Evolutionary conservation across 495 filamentous ascomycete species (phyloP).

Genomic region (Aspergillus carlsbadensis): DNA sequence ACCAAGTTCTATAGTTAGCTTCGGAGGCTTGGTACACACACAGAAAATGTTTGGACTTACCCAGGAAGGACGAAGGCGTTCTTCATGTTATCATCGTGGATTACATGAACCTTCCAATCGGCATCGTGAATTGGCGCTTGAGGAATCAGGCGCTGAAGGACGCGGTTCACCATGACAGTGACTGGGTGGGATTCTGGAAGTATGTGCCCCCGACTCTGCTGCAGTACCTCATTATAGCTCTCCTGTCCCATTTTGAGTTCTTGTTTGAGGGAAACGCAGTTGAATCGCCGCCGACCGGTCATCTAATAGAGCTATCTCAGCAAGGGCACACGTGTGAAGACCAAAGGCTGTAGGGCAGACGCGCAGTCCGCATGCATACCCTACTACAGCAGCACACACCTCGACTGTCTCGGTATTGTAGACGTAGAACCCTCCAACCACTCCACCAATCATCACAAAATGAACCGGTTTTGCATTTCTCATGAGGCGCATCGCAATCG

Average conservation of each 20-base stretch:
- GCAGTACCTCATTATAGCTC: conserved; percentile 51
- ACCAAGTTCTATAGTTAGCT: conserved; percentile 7
- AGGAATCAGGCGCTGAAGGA: conserved; percentile 72
- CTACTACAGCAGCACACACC: conserved; percentile 20
- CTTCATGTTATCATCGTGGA: conserved; percentile 58
- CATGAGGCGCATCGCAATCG: conserved; percentile 19
- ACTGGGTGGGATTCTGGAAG: conserved; percentile 52
- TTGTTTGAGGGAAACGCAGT: conserved; percentile 58
- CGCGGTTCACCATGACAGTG: conserved; percentile 57
- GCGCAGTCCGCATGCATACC: background rate
- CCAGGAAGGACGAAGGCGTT: conserved; percentile 94
- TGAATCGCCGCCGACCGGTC: conserved; percentile 79
- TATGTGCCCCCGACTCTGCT: conserved; percentile 45
- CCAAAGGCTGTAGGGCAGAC: background rate
- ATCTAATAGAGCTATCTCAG: conserved; percentile 33
- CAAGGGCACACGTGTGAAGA: too few species aligned
- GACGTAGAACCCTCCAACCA: conserved; percentile 58
- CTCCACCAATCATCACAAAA: conserved; percentile 33
- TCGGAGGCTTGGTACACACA: background rate
- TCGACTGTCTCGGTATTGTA: conserved; percentile 78
- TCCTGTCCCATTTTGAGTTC: conserved; percentile 55
- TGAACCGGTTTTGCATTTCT: conserved; percentile 30
- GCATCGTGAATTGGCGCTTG: conserved; percentile 59
- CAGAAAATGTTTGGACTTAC: conserved; percentile 17
- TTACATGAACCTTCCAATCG: conserved; percentile 83